Evolutionary conservation across 2,329 filamentous ascomycete species (phyloP).

Genomic region (Exophiala viscosa): DNA sequence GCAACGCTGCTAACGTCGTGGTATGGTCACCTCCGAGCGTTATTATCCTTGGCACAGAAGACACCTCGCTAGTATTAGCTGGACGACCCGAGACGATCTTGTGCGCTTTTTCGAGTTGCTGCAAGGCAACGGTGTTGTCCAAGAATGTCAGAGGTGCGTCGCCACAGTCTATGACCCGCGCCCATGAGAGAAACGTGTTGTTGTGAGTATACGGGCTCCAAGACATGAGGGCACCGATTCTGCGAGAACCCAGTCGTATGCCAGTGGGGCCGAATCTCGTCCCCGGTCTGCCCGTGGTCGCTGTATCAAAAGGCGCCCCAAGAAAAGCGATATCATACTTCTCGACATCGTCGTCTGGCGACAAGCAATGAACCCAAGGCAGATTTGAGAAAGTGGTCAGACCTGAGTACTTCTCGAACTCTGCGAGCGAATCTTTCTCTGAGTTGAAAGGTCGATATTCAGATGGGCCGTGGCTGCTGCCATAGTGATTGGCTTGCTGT

Average conservation of each 20-base stretch:
- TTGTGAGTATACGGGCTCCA: slow-evolving; percentile 51
- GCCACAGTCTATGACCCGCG: slow-evolving; percentile 54
- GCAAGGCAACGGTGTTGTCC: slow-evolving; percentile 54
- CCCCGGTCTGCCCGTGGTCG: slow-evolving; percentile 51
- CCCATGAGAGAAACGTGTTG: slow-evolving; percentile 47
- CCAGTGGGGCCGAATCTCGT: slow-evolving; percentile 52
- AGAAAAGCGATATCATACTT: slow-evolving; percentile 44
- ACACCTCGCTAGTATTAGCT: slow-evolving; percentile 40
- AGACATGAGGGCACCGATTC: slow-evolving; percentile 41
- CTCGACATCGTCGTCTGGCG: slow-evolving; percentile 25
- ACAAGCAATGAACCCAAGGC: slow-evolving; percentile 34
- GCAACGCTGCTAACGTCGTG: slow-evolving; percentile 51
- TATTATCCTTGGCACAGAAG: slow-evolving; percentile 48
- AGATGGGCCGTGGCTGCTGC: not conserved
- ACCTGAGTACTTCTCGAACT: slow-evolving; percentile 41
- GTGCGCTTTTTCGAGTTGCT: slow-evolving; percentile 52
- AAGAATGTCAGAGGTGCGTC: slow-evolving; percentile 52
- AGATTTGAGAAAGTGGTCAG: slow-evolving; percentile 35
- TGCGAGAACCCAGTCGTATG: slow-evolving; percentile 49
- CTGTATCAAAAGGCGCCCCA: slow-evolving; percentile 52
- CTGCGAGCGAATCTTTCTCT: slow-evolving; percentile 40
- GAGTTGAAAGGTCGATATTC: slow-evolving; percentile 17
- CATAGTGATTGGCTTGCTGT: slow-evolving; percentile 19
- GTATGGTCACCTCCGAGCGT: slow-evolving; percentile 56
- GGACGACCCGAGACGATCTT: slow-evolving; percentile 46